A percentile compares a stretch with the other conserved stretches of the same genome.
phyloP scores from a whole-genome alignment of 78 protist genomes.

The Dictyostelium firmibasis region DNA sequence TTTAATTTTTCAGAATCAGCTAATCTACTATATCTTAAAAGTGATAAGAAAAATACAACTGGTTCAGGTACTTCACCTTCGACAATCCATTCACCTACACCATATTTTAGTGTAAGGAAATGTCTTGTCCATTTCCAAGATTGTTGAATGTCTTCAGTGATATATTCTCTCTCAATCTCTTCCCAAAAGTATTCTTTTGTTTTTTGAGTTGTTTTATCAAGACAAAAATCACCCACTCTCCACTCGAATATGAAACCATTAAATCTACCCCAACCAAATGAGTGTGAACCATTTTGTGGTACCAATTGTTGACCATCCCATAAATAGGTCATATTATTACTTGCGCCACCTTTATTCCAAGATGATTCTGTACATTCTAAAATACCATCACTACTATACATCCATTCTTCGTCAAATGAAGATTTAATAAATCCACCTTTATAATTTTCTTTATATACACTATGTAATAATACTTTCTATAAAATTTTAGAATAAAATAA shows the following conservation, averaged over 20 bases:
- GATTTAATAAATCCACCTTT: constrained; percentile 77
- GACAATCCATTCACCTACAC: constrained; percentile 60
- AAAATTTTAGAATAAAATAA: neutral
- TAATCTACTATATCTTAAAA: constrained; percentile 58
- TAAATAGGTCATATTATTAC: constrained; percentile 11
- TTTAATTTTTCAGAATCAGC: neutral
- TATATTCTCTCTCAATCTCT: constrained; percentile 44
- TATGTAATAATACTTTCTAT: constrained; percentile 61
- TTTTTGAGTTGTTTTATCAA: constrained; percentile 7
- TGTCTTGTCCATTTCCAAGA: constrained; percentile 77
- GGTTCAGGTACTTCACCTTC: constrained; percentile 78
- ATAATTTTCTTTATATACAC: constrained; percentile 60
- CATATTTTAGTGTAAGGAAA: constrained; percentile 51
- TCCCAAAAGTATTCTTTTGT: constrained; percentile 69
- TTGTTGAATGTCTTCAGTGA: neutral
- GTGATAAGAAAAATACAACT: constrained; percentile 49
- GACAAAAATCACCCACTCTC: constrained; percentile 32
- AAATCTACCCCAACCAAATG: constrained; percentile 69
- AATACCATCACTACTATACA: constrained; percentile 67
- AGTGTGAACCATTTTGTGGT: constrained; percentile 30
- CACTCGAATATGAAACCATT: constrained; percentile 74
- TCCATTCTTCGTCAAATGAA: constrained; percentile 74
- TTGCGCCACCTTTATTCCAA: constrained; percentile 44
- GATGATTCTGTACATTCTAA: constrained; percentile 44
- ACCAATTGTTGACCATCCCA: constrained; percentile 70